phyloP scores from a whole-genome alignment of 2,329 filamentous ascomycete genomes.

The Colletotrichum simmondsii region DNA sequence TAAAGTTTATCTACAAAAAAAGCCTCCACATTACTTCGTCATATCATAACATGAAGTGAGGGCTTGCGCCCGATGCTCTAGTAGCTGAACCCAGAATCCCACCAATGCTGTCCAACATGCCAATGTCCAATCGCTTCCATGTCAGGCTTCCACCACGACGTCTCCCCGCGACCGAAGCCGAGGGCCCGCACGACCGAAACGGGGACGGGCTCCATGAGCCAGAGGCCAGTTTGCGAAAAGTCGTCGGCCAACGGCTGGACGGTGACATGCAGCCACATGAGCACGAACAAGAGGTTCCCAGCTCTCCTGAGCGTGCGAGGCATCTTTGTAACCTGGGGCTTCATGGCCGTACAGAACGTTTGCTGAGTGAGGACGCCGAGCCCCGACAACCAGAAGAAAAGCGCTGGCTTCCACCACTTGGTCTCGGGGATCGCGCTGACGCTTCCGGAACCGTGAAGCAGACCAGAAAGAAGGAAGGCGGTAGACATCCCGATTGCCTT shows the following conservation, averaged over 20 bases:
- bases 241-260: conserved; percentile 78
- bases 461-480: conserved; percentile 74
- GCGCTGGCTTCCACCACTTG: conserved; percentile 62
- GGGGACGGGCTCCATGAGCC: conserved; percentile 86
- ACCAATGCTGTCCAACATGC: conserved; percentile 73
- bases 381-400: conserved; percentile 80
- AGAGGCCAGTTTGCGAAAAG: conserved; percentile 77
- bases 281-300: conserved; percentile 71
- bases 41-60: not conserved
- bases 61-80: conserved; percentile 36
- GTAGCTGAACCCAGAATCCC: conserved; percentile 56
- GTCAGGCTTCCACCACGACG: conserved; percentile 76
- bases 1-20: not conserved
- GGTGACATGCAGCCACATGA: conserved; percentile 76
- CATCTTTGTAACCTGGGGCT: conserved; percentile 44
- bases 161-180: conserved; percentile 69
- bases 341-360: conserved; percentile 46
- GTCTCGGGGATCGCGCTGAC: conserved; percentile 69
- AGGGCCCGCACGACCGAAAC: conserved; percentile 76
- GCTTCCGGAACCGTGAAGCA: conserved; percentile 79
- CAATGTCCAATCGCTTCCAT: conserved; percentile 61
- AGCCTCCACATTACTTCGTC: not conserved
- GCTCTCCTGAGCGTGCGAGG: conserved; percentile 59
- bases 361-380: conserved; percentile 73
- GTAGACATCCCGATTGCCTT: conserved; percentile 50